These are phyloP conservation scores for Grifola frondosa DNA, from an alignment of 1,284 basidiomycete species.

Conservation along the genomic window DNA sequence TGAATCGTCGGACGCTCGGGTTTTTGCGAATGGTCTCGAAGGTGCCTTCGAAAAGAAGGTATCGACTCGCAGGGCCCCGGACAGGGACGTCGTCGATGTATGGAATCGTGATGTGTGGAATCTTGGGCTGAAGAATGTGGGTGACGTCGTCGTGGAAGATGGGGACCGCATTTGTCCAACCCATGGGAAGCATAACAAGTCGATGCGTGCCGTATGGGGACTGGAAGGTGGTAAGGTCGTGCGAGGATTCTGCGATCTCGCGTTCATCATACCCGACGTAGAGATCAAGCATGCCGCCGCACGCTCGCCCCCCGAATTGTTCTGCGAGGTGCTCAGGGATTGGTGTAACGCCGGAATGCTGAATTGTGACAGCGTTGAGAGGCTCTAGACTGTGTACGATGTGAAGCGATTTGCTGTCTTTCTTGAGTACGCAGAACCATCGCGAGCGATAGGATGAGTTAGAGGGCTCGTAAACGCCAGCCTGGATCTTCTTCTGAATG, in stretches of 20 bases:
- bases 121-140: slow-evolving; percentile 36
- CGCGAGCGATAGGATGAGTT: slow-evolving; percentile 37
- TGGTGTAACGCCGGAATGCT: slow-evolving; percentile 28
- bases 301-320: slow-evolving; percentile 16
- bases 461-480: slow-evolving; percentile 37
- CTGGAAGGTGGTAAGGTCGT: slow-evolving; percentile 29
- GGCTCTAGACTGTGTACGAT: slow-evolving; percentile 35
- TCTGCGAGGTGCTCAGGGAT: slow-evolving; percentile 31
- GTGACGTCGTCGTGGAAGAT: slow-evolving; percentile 38
- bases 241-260: slow-evolving; percentile 21
- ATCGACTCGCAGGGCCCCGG: slow-evolving; percentile 23
- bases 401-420: slow-evolving; percentile 34
- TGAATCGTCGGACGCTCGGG: slow-evolving; percentile 31
- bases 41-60: slow-evolving; percentile 17
- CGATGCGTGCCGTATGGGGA: slow-evolving; percentile 21
- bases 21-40: slow-evolving; percentile 32
- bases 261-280: slow-evolving; percentile 26
- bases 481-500: slow-evolving; percentile 32
- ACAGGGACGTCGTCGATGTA: slow-evolving; percentile 34
- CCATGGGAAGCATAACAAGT: slow-evolving; percentile 35
- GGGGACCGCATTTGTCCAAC: slow-evolving; percentile 40
- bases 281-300: slow-evolving; percentile 27
- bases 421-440: slow-evolving; percentile 43
- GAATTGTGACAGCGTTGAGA: slow-evolving; percentile 35
- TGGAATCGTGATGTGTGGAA: slow-evolving; percentile 31